Base-by-base conservation (phyloP, 1,139 yeast species). In the Saccharomyces uvarum region DNA sequence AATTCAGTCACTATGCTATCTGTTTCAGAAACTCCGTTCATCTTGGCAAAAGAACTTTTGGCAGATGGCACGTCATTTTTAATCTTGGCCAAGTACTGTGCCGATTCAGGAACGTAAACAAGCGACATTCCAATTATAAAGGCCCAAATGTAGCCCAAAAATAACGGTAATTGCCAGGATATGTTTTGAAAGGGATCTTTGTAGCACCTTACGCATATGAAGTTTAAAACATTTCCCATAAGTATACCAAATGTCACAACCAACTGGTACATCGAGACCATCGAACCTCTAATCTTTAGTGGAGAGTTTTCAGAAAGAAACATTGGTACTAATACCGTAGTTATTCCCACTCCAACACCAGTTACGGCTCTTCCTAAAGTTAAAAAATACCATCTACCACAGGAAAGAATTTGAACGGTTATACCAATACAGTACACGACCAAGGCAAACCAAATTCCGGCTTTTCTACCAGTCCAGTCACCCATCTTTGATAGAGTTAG, bases 301-400 rank as follows among this genome's bases (percentile, higher is more conserved):
- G 84, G 84, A 8, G 86, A 76, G 57, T 77, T 73, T 64, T 81
- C 86, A 49, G 80, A 70, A 53, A 81, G 76, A 66, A 79, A 79
- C 75, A 80, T 74, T 31, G 86, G 85, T 21, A 76, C 73, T 51
- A 80, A 69, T 27, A 80, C 84, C 5, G 82, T 72, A 44, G 77
- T 75, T 16, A 75, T 71, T 53, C 86, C 86, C 32, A 81, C 80
- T 46, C 79, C 80, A 51, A 80, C 67, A 46, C 85, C 86, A 24
- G 82, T 71, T 52, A 80, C 65, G 47, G 78, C 72, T 67, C 86
- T 75, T 31, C 84, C 84, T 57, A 78, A 65, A 62, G 78, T 71
- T 59, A 76, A 70, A 59, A 80, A 82, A 59, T 71, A 69, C 88
- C 88, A 83, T 11, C 65, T 65, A 1, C 56, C 54, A 47, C 61